A percentile compares a stretch with the other conserved stretches of the same genome.
Evolutionary conservation across 805 yeast genomes (phyloP).

Genomic region (Zygoascus biomembranicola): DNA sequence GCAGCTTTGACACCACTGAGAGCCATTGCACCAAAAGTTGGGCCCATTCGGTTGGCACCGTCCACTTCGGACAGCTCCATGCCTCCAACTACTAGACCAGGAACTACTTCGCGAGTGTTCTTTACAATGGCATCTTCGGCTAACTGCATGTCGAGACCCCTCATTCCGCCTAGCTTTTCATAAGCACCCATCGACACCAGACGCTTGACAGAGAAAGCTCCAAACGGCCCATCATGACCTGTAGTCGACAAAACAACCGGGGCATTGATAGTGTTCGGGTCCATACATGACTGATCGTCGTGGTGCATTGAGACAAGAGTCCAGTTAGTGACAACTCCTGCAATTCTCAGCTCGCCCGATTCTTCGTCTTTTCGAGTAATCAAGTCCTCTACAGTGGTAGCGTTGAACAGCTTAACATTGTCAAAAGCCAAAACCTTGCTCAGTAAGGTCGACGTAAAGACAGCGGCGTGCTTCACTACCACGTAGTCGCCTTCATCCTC

Average conservation of each 20-base stretch:
- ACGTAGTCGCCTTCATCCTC: slow-evolving; percentile 78
- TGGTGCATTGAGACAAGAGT: slow-evolving; percentile 69
- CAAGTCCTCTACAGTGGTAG: slow-evolving; percentile 73
- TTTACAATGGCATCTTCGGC: slow-evolving; percentile 73
- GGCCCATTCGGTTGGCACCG: slow-evolving; percentile 78
- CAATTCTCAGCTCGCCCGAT: slow-evolving; percentile 50
- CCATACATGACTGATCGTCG: slow-evolving; percentile 74
- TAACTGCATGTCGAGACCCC: slow-evolving; percentile 69
- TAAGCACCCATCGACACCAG: slow-evolving; percentile 41
- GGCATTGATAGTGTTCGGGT: slow-evolving; percentile 67
- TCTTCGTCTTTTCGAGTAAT: slow-evolving; percentile 59
- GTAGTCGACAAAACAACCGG: slow-evolving; percentile 60
- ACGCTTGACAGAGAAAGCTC: slow-evolving; percentile 72
- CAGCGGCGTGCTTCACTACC: slow-evolving; percentile 74
- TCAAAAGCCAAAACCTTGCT: slow-evolving; percentile 65
- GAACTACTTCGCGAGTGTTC: slow-evolving; percentile 55
- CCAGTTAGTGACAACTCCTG: slow-evolving; percentile 82
- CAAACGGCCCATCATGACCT: slow-evolving; percentile 80
- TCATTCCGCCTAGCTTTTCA: slow-evolving; percentile 56
- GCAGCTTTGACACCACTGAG: slow-evolving; percentile 75
- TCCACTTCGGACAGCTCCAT: slow-evolving; percentile 75
- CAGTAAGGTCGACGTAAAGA: slow-evolving; percentile 62
- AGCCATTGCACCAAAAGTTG: slow-evolving; percentile 77
- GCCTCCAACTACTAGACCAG: slow-evolving; percentile 60
- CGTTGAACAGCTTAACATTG: slow-evolving; percentile 68